phyloP scores from a whole-genome alignment of 306 rosid genomes.

The Fragaria nilgerrensis region DNA sequence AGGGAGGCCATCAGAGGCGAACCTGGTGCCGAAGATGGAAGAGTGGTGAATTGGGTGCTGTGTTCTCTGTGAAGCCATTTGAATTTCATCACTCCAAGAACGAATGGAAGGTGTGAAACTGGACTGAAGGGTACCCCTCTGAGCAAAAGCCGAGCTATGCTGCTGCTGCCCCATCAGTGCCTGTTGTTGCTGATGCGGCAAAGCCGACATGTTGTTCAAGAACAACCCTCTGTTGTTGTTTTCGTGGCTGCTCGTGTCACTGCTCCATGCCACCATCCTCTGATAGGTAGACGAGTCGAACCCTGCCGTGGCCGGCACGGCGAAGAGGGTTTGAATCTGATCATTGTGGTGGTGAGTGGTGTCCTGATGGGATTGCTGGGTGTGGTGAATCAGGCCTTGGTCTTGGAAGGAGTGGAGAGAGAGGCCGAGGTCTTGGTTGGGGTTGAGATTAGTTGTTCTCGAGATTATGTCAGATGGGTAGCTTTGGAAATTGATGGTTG shows the following conservation, averaged over 20 bases:
- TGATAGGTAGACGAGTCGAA: constrained; percentile 43
- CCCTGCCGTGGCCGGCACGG: constrained; percentile 36
- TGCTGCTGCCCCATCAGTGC: constrained; percentile 39
- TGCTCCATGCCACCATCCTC: constrained; percentile 55
- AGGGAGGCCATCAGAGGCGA: constrained; percentile 37
- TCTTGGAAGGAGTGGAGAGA: constrained; percentile 71
- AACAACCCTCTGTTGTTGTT: constrained; percentile 35
- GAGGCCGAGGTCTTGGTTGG: constrained; percentile 61
- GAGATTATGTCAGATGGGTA: constrained; percentile 50
- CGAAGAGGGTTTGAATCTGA: constrained; percentile 32
- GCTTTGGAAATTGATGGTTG: constrained; percentile 54
- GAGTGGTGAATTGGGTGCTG: constrained; percentile 37
- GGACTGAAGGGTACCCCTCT: constrained; percentile 74
- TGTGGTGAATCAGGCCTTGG: constrained; percentile 27
- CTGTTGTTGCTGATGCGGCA: constrained; percentile 6
- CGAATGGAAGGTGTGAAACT: constrained; percentile 44
- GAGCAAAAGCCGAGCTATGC: constrained; percentile 23
- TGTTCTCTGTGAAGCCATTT: constrained; percentile 38
- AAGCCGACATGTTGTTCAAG: constrained; percentile 28
- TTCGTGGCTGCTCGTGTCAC: background rate
- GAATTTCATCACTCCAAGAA: constrained; percentile 52
- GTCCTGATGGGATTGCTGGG: constrained; percentile 32
- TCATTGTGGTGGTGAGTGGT: constrained; percentile 31
- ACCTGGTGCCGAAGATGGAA: constrained; percentile 54
- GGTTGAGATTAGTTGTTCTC: constrained; percentile 38